These are phyloP conservation scores for Dillenia turbinata DNA, from an alignment of 164 flowering plant species.

Conservation along the genomic window DNA sequence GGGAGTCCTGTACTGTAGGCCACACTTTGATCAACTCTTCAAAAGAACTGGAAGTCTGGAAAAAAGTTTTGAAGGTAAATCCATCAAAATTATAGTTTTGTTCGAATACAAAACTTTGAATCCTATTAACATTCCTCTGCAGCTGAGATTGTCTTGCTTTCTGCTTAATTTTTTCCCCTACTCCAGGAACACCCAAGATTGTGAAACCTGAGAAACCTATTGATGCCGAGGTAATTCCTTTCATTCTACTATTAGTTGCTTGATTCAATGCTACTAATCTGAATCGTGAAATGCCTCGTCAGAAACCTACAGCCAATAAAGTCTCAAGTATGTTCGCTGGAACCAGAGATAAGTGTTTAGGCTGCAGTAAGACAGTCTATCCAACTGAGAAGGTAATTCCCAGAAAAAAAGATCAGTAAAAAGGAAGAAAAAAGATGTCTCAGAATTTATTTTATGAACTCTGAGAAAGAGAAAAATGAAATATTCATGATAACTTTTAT, in stretches of 20 bases:
- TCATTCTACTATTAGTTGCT: neutral
- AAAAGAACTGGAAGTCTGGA: conserved; percentile 70
- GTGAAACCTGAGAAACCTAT: conserved; percentile 50
- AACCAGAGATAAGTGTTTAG: conserved; percentile 53
- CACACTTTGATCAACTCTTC: conserved; percentile 71
- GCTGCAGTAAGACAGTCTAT: conserved; percentile 52
- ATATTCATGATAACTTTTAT: neutral
- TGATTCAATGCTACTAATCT: neutral
- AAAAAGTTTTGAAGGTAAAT: conserved; percentile 67
- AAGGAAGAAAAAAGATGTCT: neutral
- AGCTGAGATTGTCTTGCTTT: neutral
- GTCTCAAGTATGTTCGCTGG: conserved; percentile 49
- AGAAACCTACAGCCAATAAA: conserved; percentile 39
- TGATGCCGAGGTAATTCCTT: conserved; percentile 41
- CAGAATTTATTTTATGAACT: no score
- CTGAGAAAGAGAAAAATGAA: no score
- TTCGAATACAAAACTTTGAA: neutral
- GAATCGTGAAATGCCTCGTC: conserved; percentile 8
- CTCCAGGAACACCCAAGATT: conserved; percentile 55
- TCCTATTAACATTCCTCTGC: neutral
- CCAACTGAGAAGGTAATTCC: conserved; percentile 45
- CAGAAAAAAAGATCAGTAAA: neutral
- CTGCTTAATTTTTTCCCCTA: neutral
- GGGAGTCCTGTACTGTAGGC: conserved; percentile 68
- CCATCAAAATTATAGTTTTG: neutral